phyloP scores from a whole-genome alignment of 2,329 filamentous ascomycete species.

The Xylariaceae sp. region DNA sequence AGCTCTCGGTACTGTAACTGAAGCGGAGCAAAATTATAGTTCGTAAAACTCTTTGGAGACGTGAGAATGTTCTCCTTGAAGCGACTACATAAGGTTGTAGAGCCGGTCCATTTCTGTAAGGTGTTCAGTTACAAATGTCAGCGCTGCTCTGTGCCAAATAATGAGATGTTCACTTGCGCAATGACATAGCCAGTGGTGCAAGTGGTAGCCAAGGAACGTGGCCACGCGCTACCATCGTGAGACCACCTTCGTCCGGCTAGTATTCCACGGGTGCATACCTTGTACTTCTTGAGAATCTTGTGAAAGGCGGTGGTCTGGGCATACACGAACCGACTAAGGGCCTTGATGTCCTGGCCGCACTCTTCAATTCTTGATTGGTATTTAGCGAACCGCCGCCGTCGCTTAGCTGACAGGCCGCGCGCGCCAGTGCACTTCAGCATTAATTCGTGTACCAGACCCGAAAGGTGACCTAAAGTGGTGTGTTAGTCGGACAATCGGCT shows the following conservation, averaged over 20 bases:
- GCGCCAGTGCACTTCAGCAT: slow-evolving; percentile 50
- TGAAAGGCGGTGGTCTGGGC: slow-evolving; percentile 78
- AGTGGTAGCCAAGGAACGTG: background rate
- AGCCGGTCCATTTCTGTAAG: slow-evolving; percentile 79
- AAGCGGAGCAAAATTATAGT: slow-evolving; percentile 65
- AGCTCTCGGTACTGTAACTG: slow-evolving; percentile 58
- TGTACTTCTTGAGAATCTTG: slow-evolving; percentile 87
- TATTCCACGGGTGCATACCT: slow-evolving; percentile 57
- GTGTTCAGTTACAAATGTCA: slow-evolving; percentile 17
- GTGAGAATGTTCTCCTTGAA: slow-evolving; percentile 71
- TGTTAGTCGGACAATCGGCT: background rate
- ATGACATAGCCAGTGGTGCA: background rate
- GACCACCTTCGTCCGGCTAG: too few relatives aligned
- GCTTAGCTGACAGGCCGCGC: slow-evolving; percentile 49
- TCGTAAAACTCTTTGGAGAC: slow-evolving; percentile 74
- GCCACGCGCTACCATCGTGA: background rate
- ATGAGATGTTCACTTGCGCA: slow-evolving; percentile 8
- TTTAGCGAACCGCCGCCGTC: slow-evolving; percentile 58
- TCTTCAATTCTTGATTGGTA: slow-evolving; percentile 58
- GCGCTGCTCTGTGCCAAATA: slow-evolving; percentile 14
- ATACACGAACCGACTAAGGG: slow-evolving; percentile 68
- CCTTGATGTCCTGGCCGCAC: slow-evolving; percentile 74
- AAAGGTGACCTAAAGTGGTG: slow-evolving; percentile 52
- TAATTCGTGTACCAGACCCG: slow-evolving; percentile 54
- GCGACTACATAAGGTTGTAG: slow-evolving; percentile 65